Evolutionary conservation across 73 alveolate genomes (phyloP), one percentile per base, ranked within the genome.

Genomic region (Paramecium sonneborni): DNA sequence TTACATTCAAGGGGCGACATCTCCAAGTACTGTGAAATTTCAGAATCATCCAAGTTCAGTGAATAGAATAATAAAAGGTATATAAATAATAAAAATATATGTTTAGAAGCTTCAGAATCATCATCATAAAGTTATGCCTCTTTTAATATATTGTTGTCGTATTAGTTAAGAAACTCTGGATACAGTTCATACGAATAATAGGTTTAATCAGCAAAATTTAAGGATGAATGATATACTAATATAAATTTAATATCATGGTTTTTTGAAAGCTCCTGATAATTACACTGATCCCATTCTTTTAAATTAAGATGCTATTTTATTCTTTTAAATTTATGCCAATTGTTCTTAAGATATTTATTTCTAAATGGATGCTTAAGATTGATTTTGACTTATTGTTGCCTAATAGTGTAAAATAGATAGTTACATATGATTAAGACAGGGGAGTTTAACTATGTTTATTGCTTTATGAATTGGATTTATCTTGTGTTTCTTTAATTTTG

Each of bases 41-140:
- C 44, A 62, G 3, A 62, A 62, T 62, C 84, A 62, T 62, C 84
- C 84, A 62, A 62, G 84, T 62, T 30, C 84, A 62, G 39, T 30
- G 14, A 62, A 62, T 26, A 30, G 44, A 30, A 62, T 62, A 2
- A 30, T 62, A 23, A 26, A 62, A 62, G 39, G 84, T 62, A 62
- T n/a, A 52, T n/a, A 18, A 18, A 11, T 62, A 62, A 57, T 30
- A 26, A 12, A 5, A 14, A 26, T 0, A n/a, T 62, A 62, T 62
- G 38, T 23, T 26, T 62, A 62, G 84, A 62, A 62, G 39, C 84
- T 62, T 32, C 39, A 24, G 6, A 11, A 26, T 62, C 84, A 5
- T 18, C 15, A 21, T 52, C 68, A 15, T 52, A 52, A 52, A 52
- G 68, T 9, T 52, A 52, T n/a, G 68, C 68, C 6, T 52, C 68